Conservation (phyloP, 805 yeast genomes). For the Barnettozyma wickerhamii region DNA sequence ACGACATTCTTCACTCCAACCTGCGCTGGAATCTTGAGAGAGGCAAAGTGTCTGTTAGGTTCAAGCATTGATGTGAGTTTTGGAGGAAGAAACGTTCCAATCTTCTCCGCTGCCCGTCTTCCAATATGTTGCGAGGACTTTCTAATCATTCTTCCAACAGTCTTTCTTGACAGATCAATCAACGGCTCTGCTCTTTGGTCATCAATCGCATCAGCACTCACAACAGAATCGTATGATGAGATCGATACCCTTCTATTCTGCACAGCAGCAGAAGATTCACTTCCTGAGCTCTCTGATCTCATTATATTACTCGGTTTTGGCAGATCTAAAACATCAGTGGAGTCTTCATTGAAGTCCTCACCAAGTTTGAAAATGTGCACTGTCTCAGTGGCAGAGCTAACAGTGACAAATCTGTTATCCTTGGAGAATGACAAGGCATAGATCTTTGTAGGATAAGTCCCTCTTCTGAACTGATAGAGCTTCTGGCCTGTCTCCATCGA, state of each 20-base stretch:
- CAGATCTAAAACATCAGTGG: slow-evolving; percentile 11
- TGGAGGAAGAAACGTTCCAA: slow-evolving; percentile 83
- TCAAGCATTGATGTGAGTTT: slow-evolving; percentile 80
- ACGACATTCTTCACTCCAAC: slow-evolving; percentile 43
- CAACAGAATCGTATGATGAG: slow-evolving; percentile 25
- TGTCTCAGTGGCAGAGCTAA: slow-evolving; percentile 85
- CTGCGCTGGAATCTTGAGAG: slow-evolving; percentile 62
- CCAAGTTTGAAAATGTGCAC: slow-evolving; percentile 84
- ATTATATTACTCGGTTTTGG: slow-evolving; percentile 9
- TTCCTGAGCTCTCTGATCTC: slow-evolving; percentile 21
- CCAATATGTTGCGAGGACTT: slow-evolving; percentile 76
- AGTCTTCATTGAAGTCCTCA: slow-evolving; percentile 20
- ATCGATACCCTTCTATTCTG: slow-evolving; percentile 20
- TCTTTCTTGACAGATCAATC: slow-evolving; percentile 63
- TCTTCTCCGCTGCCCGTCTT: slow-evolving; percentile 76
- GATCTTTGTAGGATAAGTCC: slow-evolving; percentile 79
- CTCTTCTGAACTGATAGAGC: slow-evolving; percentile 69
- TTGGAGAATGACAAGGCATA: slow-evolving; percentile 71
- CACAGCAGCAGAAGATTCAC: slow-evolving; percentile 12
- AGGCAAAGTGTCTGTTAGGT: slow-evolving; percentile 90
- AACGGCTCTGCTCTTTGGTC: slow-evolving; percentile 46
- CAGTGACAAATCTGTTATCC: slow-evolving; percentile 69
- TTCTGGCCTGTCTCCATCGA: slow-evolving; percentile 57
- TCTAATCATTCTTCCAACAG: slow-evolving; percentile 71
- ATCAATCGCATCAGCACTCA: slow-evolving; percentile 16